Evolutionary conservation across 2,329 filamentous ascomycete species (phyloP).

Genomic region (Ceratocystis destructans): DNA sequence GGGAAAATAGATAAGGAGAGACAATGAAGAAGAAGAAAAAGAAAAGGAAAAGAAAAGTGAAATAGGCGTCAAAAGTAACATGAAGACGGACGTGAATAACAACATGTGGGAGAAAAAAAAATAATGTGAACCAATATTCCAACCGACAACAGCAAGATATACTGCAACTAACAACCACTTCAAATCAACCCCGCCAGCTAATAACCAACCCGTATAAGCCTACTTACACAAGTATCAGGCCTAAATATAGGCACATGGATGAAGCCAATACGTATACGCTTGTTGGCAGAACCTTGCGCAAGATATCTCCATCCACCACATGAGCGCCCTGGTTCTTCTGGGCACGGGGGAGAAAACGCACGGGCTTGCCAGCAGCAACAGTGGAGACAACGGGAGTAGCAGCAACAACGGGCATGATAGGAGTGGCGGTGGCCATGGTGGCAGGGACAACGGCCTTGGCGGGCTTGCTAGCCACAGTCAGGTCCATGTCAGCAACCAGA

Average conservation of each 20-base stretch:
- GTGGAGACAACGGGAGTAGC: not conserved
- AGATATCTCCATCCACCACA: not conserved
- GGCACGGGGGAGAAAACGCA: not conserved
- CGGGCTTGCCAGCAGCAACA: not conserved
- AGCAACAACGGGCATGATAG: not conserved
- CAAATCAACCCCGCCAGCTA: not conserved
- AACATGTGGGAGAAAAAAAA: not conserved
- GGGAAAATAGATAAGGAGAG: not conserved
- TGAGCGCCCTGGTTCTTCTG: not conserved
- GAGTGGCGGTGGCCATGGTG: not conserved
- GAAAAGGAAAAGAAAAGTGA: not conserved
- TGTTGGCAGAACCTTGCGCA: slow-evolving; percentile 3
- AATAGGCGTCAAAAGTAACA: not conserved
- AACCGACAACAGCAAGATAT: too few species aligned
- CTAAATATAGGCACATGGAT: slow-evolving; percentile 11
- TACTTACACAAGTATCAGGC: slow-evolving; percentile 13
- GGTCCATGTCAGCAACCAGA: slow-evolving; percentile 28
- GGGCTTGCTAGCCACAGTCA: slow-evolving; percentile 1
- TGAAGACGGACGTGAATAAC: not conserved
- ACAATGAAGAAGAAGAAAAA: not conserved
- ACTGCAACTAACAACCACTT: not conserved
- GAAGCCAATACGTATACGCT: slow-evolving; percentile 12
- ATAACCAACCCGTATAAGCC: not conserved
- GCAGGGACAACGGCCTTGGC: not conserved
- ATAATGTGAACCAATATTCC: not conserved